Conservation (phyloP, 257 asterid genomes). For the Cinchona pubescens region DNA sequence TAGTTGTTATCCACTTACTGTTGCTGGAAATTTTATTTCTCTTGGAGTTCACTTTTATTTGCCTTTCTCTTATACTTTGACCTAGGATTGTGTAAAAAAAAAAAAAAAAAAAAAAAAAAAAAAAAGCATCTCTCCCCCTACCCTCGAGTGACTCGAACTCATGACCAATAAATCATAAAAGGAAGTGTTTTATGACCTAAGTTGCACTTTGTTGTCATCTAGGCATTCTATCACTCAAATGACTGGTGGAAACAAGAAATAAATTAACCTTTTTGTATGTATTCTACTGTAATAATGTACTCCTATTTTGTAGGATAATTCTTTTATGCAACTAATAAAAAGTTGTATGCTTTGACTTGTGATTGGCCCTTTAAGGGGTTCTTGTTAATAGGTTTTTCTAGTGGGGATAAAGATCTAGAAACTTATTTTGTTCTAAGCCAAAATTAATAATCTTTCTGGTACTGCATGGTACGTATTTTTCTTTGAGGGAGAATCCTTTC, state of each 20-base stretch:
- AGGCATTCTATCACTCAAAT: conserved; percentile 1
- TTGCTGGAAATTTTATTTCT: not conserved
- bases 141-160: too few species aligned
- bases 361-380: not conserved
- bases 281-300: not conserved
- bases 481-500: too few species aligned
- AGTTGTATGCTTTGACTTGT: not conserved
- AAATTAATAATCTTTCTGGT: not conserved
- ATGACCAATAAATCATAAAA: too few species aligned
- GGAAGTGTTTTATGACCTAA: too few species aligned
- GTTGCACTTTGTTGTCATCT: too few species aligned
- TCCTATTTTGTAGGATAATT: not conserved
- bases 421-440: not conserved
- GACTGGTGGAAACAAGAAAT: not conserved
- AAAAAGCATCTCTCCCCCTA: too few species aligned
- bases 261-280: not conserved
- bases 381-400: not conserved
- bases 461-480: not conserved
- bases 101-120: too few species aligned
- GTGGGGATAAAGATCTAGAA: not conserved
- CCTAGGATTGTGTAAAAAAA: too few species aligned
- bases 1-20: not conserved
- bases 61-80: not conserved
- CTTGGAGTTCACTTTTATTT: not conserved
- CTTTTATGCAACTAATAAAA: not conserved